Conservation (phyloP, 768 basidiomycete species). For the Termitomyces sp. region DNA sequence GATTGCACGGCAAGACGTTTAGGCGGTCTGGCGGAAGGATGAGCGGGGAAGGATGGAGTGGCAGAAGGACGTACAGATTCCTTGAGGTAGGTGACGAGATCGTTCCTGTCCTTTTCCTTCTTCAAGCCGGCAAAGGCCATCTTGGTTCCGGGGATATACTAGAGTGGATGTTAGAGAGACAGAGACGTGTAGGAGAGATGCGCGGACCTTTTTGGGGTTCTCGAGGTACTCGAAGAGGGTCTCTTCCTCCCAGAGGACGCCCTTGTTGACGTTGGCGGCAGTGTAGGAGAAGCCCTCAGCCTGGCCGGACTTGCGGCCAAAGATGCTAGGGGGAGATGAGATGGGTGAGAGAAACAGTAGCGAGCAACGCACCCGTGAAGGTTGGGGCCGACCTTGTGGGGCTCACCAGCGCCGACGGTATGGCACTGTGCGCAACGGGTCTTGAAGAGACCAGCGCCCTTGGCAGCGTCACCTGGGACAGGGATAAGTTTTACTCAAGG, state of each 20-base stretch:
- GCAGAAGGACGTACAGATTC: conserved; percentile 48
- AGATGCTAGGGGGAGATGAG: conserved; percentile 44
- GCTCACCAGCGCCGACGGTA: conserved; percentile 71
- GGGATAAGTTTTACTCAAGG: conserved; percentile 8
- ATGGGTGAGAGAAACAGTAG: background rate
- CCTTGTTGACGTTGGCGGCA: conserved; percentile 94
- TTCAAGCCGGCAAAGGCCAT: conserved; percentile 99
- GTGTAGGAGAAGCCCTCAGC: conserved; percentile 88
- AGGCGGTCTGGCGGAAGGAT: background rate
- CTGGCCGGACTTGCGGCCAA: conserved; percentile 84
- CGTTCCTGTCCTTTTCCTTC: conserved; percentile 97
- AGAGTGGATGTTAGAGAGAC: background rate
- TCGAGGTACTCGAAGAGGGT: conserved; percentile 96
- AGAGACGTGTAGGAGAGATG: background rate
- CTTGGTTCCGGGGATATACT: conserved; percentile 97
- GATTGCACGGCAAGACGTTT: too few relatives aligned
- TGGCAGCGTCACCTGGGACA: conserved; percentile 70
- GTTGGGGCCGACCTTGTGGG: conserved; percentile 93
- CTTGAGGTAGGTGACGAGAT: conserved; percentile 85
- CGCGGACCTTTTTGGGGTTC: conserved; percentile 89
- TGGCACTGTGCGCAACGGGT: conserved; percentile 95
- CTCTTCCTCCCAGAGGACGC: conserved; percentile 75
- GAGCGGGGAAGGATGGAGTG: background rate
- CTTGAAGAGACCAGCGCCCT: conserved; percentile 96
- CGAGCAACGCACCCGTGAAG: conserved; percentile 69